Conservation (phyloP, 2,329 filamentous ascomycete genomes). For the Diaporthe caulivora region DNA sequence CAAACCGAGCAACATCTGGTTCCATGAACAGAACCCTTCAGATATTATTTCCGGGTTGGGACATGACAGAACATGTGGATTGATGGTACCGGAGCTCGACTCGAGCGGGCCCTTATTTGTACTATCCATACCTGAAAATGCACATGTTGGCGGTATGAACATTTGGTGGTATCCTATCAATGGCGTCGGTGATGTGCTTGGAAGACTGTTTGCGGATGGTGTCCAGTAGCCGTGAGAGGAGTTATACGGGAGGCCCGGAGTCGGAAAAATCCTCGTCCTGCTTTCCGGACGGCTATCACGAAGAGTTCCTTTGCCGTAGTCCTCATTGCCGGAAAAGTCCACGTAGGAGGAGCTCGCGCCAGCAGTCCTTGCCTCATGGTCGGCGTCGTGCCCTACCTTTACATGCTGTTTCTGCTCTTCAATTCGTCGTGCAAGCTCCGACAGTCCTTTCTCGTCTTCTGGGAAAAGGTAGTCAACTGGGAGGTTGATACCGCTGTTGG, state of each 20-base stretch:
- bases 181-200: conserved; percentile 49
- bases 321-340: conserved; percentile 68
- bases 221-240: conserved; percentile 54
- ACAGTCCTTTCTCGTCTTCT: conserved; percentile 70
- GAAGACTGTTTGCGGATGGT: conserved; percentile 45
- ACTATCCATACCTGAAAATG: too few relatives aligned
- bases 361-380: conserved; percentile 55
- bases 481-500: conserved; percentile 71
- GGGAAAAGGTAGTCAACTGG: conserved; percentile 71
- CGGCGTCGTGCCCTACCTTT: conserved; percentile 48
- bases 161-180: too few relatives aligned
- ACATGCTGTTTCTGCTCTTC: conserved; percentile 58
- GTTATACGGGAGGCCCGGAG: conserved; percentile 63
- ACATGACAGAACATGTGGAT: too few relatives aligned
- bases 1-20: too few relatives aligned
- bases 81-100: too few relatives aligned
- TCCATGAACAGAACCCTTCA: too few relatives aligned
- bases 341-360: conserved; percentile 67
- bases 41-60: too few relatives aligned
- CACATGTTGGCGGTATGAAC: too few relatives aligned
- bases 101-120: too few relatives aligned
- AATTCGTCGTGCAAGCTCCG: conserved; percentile 67
- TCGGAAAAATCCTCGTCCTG: conserved; percentile 62
- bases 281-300: conserved; percentile 52
- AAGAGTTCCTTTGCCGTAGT: conserved; percentile 64